These are phyloP conservation scores for Nigrospora osmanthi DNA, from an alignment of 2,329 filamentous ascomycete species.

Conservation along the genomic window DNA sequence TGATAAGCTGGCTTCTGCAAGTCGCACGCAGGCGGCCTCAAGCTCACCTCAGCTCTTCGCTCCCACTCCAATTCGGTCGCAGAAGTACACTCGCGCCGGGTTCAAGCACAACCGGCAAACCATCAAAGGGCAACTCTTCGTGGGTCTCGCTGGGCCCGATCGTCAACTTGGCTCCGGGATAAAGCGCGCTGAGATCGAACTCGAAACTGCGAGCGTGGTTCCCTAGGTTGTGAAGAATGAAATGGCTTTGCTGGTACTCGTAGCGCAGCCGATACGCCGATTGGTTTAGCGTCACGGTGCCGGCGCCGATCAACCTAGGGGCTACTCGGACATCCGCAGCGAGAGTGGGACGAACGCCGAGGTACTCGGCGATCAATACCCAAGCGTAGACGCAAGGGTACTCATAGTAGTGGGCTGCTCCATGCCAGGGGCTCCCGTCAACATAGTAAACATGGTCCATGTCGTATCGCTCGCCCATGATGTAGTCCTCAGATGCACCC, in stretches of 20 bases:
- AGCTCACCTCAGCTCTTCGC: no score
- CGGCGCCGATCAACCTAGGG: not conserved
- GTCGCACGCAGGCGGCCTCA: no score
- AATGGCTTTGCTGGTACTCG: not conserved
- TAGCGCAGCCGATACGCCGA: conserved; percentile 4
- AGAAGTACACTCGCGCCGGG: no score
- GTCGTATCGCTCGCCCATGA: conserved; percentile 8
- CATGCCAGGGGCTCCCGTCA: conserved; percentile 6
- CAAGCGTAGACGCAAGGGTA: conserved; percentile 7
- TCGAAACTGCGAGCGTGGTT: not conserved
- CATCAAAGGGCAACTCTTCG: no score
- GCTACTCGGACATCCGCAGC: not conserved
- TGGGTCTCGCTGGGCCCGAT: no score
- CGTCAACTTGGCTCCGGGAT: not conserved
- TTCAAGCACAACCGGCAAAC: no score
- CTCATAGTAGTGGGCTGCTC: conserved; percentile 7
- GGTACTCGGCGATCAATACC: conserved; percentile 4
- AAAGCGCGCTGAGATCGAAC: conserved; percentile 1
- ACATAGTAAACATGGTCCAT: conserved; percentile 7
- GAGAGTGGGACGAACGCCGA: conserved; percentile 3
- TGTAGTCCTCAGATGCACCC: conserved; percentile 4
- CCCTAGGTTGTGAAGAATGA: conserved; percentile 4
- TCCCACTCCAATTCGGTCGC: no score
- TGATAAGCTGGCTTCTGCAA: no score
- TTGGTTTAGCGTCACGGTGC: conserved; percentile 2